A percentile compares a stretch with the other conserved stretches of the same genome.
Conservation (phyloP, 2,329 filamentous ascomycete genomes). For the Alternaria viburni region DNA sequence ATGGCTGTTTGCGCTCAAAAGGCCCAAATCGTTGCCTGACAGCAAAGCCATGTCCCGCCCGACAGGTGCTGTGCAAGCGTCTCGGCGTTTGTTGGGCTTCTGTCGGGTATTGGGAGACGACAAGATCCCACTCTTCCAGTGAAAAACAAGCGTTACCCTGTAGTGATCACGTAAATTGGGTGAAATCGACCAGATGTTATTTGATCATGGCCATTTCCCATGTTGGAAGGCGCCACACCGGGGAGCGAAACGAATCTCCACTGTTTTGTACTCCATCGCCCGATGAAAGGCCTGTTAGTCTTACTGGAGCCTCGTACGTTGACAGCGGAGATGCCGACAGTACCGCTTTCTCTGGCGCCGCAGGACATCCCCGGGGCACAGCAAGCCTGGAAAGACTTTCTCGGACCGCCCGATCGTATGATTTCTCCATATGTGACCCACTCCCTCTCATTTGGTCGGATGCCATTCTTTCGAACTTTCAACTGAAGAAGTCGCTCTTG, state of each 20-base stretch:
- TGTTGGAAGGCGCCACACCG: neutral
- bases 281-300: neutral
- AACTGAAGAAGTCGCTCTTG: neutral
- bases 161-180: neutral
- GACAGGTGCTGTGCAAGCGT: neutral
- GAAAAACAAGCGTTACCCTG: neutral
- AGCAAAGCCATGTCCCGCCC: neutral
- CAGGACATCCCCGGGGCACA: neutral
- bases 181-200: neutral
- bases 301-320: neutral
- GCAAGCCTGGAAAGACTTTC: neutral
- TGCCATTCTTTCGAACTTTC: neutral
- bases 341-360: neutral
- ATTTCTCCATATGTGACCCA: neutral
- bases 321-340: neutral
- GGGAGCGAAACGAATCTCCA: neutral
- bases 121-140: neutral
- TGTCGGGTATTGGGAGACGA: neutral
- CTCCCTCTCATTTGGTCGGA: neutral
- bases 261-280: constrained; percentile 12
- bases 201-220: neutral
- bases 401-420: neutral
- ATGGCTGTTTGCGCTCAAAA: neutral
- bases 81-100: neutral
- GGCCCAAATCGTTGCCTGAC: neutral